phyloP scores from a whole-genome alignment of 345 rosid genomes.

The Citrus maxima region DNA sequence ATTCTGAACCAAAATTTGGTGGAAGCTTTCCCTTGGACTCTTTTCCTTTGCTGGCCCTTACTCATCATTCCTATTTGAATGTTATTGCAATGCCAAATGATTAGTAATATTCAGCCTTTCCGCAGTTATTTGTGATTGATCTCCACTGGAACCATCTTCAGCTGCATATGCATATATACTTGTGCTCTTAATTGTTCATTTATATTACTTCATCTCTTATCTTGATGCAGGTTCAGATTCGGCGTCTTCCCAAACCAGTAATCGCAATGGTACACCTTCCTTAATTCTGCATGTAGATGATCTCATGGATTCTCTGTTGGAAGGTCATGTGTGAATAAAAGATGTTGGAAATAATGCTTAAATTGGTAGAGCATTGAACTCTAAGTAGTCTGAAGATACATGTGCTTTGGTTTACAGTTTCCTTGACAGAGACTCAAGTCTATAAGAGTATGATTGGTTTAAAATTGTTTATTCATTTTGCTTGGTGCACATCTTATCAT shows the following conservation, averaged over 20 bases:
- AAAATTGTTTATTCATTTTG: conserved; percentile 1
- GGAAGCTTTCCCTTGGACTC: not conserved
- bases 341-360: not conserved
- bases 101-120: not conserved
- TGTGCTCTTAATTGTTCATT: not conserved
- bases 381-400: not conserved
- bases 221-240: conserved; percentile 65
- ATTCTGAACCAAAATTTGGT: not conserved
- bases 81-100: not conserved
- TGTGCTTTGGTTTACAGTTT: not conserved
- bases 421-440: not conserved
- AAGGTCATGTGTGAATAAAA: not conserved
- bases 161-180: not conserved
- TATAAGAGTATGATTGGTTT: not conserved
- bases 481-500: not conserved
- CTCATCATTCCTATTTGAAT: not conserved
- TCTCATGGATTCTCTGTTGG: not conserved
- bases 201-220: not conserved
- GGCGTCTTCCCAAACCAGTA: conserved; percentile 94
- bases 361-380: not conserved
- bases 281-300: not conserved
- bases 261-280: conserved; percentile 74
- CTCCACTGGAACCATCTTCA: not conserved
- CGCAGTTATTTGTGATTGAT: not conserved
- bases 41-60: not conserved